These are phyloP conservation scores for Pseudogymnoascus sp. DNA, from an alignment of 2,329 filamentous ascomycete genomes.

Conservation along the genomic window DNA sequence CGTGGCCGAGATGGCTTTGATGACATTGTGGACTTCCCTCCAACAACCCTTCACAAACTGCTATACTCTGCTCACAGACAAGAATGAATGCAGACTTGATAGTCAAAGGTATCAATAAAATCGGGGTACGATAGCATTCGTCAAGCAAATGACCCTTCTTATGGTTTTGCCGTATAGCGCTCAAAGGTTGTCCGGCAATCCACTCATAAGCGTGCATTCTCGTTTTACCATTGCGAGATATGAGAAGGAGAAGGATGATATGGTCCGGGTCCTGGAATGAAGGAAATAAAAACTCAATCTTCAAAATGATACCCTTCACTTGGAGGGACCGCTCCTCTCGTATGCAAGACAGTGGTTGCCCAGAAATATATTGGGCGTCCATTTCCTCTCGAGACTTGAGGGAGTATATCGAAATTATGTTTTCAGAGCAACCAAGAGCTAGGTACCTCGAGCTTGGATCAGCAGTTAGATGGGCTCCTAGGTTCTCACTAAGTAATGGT, in stretches of 20 bases:
- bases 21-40: slow-evolving; percentile 41
- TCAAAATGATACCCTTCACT: slow-evolving; percentile 68
- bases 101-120: slow-evolving; percentile 64
- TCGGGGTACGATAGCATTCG: slow-evolving; percentile 50
- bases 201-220: slow-evolving; percentile 55
- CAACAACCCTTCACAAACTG: slow-evolving; percentile 48
- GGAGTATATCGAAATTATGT: slow-evolving; percentile 64
- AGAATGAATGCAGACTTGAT: slow-evolving; percentile 64
- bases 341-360: slow-evolving; percentile 51
- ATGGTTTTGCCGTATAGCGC: slow-evolving; percentile 38
- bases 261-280: slow-evolving; percentile 56
- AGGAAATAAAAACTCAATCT: slow-evolving; percentile 80
- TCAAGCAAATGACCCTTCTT: slow-evolving; percentile 45
- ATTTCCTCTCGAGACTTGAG: slow-evolving; percentile 51
- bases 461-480: slow-evolving; percentile 61
- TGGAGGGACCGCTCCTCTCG: slow-evolving; percentile 29
- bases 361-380: slow-evolving; percentile 40
- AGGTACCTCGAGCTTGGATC: slow-evolving; percentile 66
- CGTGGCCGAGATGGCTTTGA: background rate
- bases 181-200: slow-evolving; percentile 45
- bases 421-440: slow-evolving; percentile 64
- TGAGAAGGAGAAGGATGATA: slow-evolving; percentile 67
- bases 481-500: slow-evolving; percentile 45
- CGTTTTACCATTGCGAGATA: slow-evolving; percentile 42
- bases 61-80: slow-evolving; percentile 53